A percentile compares a stretch with the other conserved stretches of the same genome.
Conservation (phyloP, 1,284 basidiomycete species). For the Boletus calvinii region DNA sequence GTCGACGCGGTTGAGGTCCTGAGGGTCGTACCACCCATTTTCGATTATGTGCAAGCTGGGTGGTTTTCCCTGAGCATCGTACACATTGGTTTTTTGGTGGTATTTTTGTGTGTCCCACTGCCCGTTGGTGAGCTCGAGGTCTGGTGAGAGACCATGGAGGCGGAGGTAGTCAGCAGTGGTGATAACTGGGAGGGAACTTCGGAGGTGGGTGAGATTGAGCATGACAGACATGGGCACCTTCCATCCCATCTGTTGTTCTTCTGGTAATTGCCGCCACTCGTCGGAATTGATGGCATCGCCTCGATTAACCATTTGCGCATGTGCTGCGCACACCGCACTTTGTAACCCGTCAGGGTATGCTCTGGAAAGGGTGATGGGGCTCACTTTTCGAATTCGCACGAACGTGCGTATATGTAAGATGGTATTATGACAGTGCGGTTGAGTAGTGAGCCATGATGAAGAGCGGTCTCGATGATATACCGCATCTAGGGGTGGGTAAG, state of each 20-base stretch:
- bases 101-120: conserved; percentile 38
- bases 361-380: conserved; percentile 3
- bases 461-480: conserved; percentile 41
- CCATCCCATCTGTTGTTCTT: conserved; percentile 44
- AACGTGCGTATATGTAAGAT: conserved; percentile 41
- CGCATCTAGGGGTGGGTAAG: conserved; percentile 33
- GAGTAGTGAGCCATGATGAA: conserved; percentile 39
- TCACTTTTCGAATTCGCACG: conserved; percentile 39
- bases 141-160: conserved; percentile 38
- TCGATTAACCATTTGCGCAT: conserved; percentile 41
- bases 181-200: conserved; percentile 36
- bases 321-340: conserved; percentile 34
- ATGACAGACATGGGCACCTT: conserved; percentile 41
- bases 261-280: conserved; percentile 43
- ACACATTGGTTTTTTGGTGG: conserved; percentile 21
- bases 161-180: conserved; percentile 44
- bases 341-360: not conserved
- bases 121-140: conserved; percentile 38
- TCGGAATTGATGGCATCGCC: conserved; percentile 39
- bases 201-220: conserved; percentile 46
- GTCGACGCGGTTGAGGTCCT: conserved; percentile 39
- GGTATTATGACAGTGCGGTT: conserved; percentile 41
- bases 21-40: conserved; percentile 44
- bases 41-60: conserved; percentile 38
- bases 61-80: conserved; percentile 17